A percentile compares a stretch with the other conserved stretches of the same genome.
Evolutionary conservation across 768 basidiomycete genomes (phyloP).

Genomic region (Grammothele lineata): DNA sequence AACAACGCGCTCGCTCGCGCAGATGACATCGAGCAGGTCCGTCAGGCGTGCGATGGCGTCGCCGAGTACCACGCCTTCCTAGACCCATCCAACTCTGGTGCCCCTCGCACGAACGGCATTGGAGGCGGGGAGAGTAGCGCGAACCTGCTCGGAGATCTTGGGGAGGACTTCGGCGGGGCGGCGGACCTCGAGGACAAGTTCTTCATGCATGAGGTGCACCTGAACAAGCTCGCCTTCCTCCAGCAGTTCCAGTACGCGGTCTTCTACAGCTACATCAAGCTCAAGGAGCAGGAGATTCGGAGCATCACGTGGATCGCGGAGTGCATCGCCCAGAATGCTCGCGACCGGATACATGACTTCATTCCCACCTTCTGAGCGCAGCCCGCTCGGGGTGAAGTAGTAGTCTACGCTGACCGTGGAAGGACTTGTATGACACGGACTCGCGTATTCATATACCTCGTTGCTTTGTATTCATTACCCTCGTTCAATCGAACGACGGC

Average conservation of each 20-base stretch:
- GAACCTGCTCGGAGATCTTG: constrained; percentile 25
- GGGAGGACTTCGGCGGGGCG: constrained; percentile 30
- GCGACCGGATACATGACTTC: constrained; percentile 92
- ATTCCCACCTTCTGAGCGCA: constrained; percentile 77
- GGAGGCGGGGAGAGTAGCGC: constrained; percentile 23
- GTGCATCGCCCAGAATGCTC: constrained; percentile 96
- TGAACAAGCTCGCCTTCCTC: constrained; percentile 93
- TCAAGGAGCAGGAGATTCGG: constrained; percentile 89
- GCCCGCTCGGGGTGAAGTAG: neutral
- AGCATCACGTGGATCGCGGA: constrained; percentile 94
- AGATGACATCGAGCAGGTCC: constrained; percentile 93
- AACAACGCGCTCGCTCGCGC: constrained; percentile 92
- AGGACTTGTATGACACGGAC: constrained; percentile 8
- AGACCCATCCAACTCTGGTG: constrained; percentile 41
- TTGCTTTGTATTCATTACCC: neutral
- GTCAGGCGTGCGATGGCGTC: constrained; percentile 80
- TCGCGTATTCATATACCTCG: constrained; percentile 12
- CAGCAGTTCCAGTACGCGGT: constrained; percentile 96
- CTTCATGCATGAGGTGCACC: constrained; percentile 87
- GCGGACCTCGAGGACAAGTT: constrained; percentile 88
- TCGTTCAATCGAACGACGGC: too few relatives aligned
- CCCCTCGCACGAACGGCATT: constrained; percentile 26
- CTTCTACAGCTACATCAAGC: constrained; percentile 88
- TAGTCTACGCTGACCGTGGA: neutral
- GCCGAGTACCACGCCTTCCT: constrained; percentile 92